Conservation (phyloP, 2,329 filamentous ascomycete genomes). For the Fusarium multiceps region DNA sequence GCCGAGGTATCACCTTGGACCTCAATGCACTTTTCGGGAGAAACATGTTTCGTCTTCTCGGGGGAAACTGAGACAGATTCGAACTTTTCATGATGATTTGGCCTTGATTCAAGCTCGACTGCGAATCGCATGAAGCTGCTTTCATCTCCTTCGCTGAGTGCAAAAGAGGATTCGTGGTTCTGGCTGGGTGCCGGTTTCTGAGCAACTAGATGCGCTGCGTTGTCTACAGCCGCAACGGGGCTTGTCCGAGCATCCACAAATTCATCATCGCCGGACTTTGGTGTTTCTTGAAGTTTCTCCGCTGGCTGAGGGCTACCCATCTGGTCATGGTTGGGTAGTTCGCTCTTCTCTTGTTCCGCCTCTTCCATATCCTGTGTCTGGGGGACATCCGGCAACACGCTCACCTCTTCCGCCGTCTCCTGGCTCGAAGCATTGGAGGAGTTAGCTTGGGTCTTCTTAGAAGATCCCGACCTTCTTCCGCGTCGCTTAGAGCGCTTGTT, state of each 20-base stretch:
- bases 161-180: conserved; percentile 52
- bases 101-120: conserved; percentile 61
- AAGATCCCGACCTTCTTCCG: conserved; percentile 30
- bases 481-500: conserved; percentile 27
- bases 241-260: conserved; percentile 63
- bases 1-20: conserved; percentile 39
- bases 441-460: conserved; percentile 40
- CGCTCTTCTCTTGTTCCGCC: background rate
- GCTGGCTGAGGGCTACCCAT: conserved; percentile 27
- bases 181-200: conserved; percentile 15
- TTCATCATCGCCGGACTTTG: conserved; percentile 58
- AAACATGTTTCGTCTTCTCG: conserved; percentile 22
- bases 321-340: conserved; percentile 11
- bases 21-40: conserved; percentile 33
- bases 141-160: conserved; percentile 59
- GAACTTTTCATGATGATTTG: conserved; percentile 41
- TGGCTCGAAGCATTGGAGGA: conserved; percentile 49
- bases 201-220: conserved; percentile 5
- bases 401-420: conserved; percentile 5
- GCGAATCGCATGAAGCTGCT: conserved; percentile 60
- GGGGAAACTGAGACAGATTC: conserved; percentile 30
- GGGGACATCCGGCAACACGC: conserved; percentile 5
- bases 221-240: conserved; percentile 46
- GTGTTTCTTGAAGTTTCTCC: conserved; percentile 49
- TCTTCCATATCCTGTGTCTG: conserved; percentile 10